Evolutionary conservation across 2,329 filamentous ascomycete species (phyloP), one percentile per base, ranked within the genome.

Genomic region (Diaporthe sp.): DNA sequence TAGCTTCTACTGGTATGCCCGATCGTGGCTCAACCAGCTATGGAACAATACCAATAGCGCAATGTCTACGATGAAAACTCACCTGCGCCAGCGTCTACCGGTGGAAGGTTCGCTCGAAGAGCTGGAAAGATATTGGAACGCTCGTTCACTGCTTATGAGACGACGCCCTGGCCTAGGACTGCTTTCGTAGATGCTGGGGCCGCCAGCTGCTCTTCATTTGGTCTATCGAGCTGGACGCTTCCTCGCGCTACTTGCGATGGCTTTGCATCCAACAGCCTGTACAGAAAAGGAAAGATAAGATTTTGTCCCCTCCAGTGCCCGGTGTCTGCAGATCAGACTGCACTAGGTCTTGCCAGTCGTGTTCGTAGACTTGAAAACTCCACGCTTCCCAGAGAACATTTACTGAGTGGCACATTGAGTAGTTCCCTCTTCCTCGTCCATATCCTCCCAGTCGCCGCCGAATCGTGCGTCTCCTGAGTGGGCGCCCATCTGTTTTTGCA

Each of bases 381-480:
- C 65, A 73, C 63, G 71, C n/a, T 44, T 71, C 69, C 51, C 55
- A 17, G 30, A 51, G 6, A 55, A 47, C 37, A 78, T 75, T 87
- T 91, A 94, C 86, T 94, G 93, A 73, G 92, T 91, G 76, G 92
- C 91, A 80, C 94, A 96, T 82, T 96, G 94, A 37, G 93, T 87
- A 7, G 75, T 78, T 4, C 88, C 92, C 0, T 91, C 92, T 37
- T 92, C 92, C 2, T 93, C 93, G 35, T 94, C 92, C 56, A 94
- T 92, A 70, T 93, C 92, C 84, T 93, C 92, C 89, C 93, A 94
- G 17, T 90, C 91, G 75, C 88, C 88, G 25, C 88, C 91, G 59
- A 88, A 91, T 72, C 92, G 86, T 25, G 92, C 90, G 79, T 94
- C 93, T 71, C 90, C 92, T 3, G 92, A 92, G 77, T 90, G 90